Base-by-base conservation (phyloP, 768 basidiomycete genomes). In the Galerina marginata region DNA sequence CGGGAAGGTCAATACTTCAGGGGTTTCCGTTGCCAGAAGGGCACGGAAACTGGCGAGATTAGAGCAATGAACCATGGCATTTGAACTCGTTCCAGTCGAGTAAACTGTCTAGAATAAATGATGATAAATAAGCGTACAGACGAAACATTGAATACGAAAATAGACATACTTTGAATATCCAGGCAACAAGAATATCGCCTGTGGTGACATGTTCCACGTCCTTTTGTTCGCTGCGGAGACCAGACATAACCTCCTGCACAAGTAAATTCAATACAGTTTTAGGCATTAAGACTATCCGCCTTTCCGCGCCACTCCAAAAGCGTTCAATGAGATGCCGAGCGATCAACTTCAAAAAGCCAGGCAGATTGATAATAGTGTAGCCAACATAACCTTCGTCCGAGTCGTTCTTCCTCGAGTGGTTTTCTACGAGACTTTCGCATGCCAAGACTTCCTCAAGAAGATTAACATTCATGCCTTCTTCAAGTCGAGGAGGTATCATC, bases 181-280 rank as follows among this genome's bases (percentile, higher is more conserved):
- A 81, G 4, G 79, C 77, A 4, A 73, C 72, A 16, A 80, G 69
- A 37, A 80, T 69, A 59, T 80, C 79, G 1, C 79, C 78, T 1
- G 78, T 77, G 14, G 74, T 71, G 37, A 74, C 67, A 39, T 61
- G 50, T 0, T 65, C 61, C 1, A 57, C 58, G 38, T 61, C 40
- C 16, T 65, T 59, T 12, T 56, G 58, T 23, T 68, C 63, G 10
- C 55, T 56, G 26, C 62, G 61, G 12, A 77, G 63, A 16, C 70
- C 69, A 10, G 59, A 45, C 38, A 72, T 72, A 9, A 74, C 73
- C 7, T 65, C 60, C 12, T 76, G 70, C 2, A 77, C 75, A 2
- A 80, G 68, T 6, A 44, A 52, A 2, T 60, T 38, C 25, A 75
- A 58, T 16, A 68, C 74, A 38, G 64, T 61, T 52, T 73, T 72